Percentiles rank a stretch among this genome's conserved stretches.
phyloP scores from a whole-genome alignment of 2,329 filamentous ascomycete genomes.

The Grosmannia penicillata region DNA sequence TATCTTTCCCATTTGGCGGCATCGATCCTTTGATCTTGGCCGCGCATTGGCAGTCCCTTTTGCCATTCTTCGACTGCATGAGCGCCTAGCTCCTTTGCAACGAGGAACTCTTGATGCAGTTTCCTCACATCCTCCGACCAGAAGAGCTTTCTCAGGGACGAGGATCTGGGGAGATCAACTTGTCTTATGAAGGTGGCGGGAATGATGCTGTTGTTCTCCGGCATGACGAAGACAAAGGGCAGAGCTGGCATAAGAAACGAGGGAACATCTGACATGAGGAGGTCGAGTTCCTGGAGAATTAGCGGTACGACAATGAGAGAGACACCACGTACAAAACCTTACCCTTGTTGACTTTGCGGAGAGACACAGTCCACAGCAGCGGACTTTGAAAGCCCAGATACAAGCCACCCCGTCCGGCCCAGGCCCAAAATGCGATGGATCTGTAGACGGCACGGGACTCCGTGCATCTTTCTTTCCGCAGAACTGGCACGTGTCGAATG shows the following conservation, averaged over 20 bases:
- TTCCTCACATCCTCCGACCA: conserved; percentile 46
- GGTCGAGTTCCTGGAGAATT: conserved; percentile 52
- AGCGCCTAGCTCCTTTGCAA: conserved; percentile 49
- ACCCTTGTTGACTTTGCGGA: conserved; percentile 49
- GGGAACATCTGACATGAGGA: conserved; percentile 44
- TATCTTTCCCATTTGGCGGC: conserved; percentile 63
- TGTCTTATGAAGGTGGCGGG: conserved; percentile 38
- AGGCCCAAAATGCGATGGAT: conserved; percentile 45
- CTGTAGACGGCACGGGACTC: conserved; percentile 15
- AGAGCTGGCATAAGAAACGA: conserved; percentile 53
- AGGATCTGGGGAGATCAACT: conserved; percentile 26
- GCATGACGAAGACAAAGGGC: conserved; percentile 51
- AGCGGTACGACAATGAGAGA: neutral
- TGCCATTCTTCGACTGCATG: conserved; percentile 63
- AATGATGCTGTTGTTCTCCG: conserved; percentile 45
- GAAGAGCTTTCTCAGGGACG: conserved; percentile 51
- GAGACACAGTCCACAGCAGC: conserved; percentile 54
- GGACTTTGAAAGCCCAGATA: conserved; percentile 58
- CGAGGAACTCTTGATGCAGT: conserved; percentile 46
- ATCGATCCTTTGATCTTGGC: conserved; percentile 44
- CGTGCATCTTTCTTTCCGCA: conserved; percentile 33
- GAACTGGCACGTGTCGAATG: conserved; percentile 50
- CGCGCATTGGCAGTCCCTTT: conserved; percentile 54
- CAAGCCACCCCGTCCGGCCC: conserved; percentile 43
- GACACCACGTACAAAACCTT: conserved; percentile 13